A percentile compares a stretch with the other conserved stretches of the same genome.
These are phyloP conservation scores for Pelagomonas calceolata DNA, from an alignment of 108 stramenopile species.

Conservation along the genomic window DNA sequence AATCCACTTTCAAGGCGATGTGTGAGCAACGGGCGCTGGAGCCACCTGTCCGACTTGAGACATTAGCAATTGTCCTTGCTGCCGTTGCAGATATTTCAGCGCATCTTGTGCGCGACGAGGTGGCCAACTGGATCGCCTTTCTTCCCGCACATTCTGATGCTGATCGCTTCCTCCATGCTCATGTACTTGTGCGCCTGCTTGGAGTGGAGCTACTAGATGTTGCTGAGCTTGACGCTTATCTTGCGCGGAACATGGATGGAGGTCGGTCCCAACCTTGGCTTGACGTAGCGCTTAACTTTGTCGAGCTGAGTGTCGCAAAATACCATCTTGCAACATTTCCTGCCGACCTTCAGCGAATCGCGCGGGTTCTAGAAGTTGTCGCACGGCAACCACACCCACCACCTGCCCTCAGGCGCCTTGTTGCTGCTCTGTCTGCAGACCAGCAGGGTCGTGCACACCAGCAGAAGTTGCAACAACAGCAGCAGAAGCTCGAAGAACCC, in stretches of 20 bases:
- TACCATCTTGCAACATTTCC: background rate
- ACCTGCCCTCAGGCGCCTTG: background rate
- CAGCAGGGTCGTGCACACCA: constrained; percentile 12
- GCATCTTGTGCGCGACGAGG: constrained; percentile 66
- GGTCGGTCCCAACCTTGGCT: constrained; percentile 74
- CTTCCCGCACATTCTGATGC: constrained; percentile 71
- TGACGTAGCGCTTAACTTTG: constrained; percentile 74
- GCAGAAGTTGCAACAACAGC: constrained; percentile 6
- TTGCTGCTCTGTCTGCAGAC: background rate
- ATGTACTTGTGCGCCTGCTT: constrained; percentile 72
- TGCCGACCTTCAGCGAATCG: background rate
- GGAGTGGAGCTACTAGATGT: constrained; percentile 63
- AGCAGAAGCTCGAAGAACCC: constrained; percentile 16
- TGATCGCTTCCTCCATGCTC: constrained; percentile 76
- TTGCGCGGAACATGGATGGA: constrained; percentile 65
- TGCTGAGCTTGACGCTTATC: constrained; percentile 66
- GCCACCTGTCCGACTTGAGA: constrained; percentile 66
- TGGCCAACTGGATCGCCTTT: constrained; percentile 81
- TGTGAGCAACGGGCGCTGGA: constrained; percentile 76
- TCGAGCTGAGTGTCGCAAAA: constrained; percentile 13
- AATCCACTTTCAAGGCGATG: constrained; percentile 88
- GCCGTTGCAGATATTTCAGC: constrained; percentile 43
- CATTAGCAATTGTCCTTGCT: constrained; percentile 69
- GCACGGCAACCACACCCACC: background rate
- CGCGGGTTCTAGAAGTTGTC: background rate